Evolutionary conservation across 2,329 filamentous ascomycete genomes (phyloP), one percentile per base, ranked within the genome.

Genomic region (Cordyceps fumosorosea): DNA sequence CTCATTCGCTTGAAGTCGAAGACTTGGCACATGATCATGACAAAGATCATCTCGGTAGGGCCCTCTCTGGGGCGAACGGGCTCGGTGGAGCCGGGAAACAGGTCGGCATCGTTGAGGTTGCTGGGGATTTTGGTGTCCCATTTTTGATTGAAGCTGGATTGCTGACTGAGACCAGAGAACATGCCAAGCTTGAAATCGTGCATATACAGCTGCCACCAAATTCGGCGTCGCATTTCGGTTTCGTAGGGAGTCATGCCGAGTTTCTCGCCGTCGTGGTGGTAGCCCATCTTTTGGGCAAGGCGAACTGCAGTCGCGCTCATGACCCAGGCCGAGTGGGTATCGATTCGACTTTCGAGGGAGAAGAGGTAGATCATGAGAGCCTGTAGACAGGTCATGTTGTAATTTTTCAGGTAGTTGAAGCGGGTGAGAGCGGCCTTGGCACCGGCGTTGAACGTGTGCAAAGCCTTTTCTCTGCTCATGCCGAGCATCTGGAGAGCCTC

Each of bases 201-300:
- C 61, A 86, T 75, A 55, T 85, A 77, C 29, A 88, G 80, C 68
- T 84, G 81, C 85, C 84, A 87, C 86, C 86, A 89, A 22, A 89
- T 76, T 7, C 87, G 78, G 50, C 86, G 77, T n/a, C 86, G 80
- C 78, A 89, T 88, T 69, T 89, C 85, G 2, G 82, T 82, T 67
- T 89, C 85, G 66, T 88, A 87, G 0, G 85, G 83, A 0, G 81
- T 76, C 2, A 88, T 75, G 1, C 80, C 81, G 6, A 86, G 75
- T 20, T 74, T 71, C 63, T 81, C 80, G 42, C 84, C 85, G 63
- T 89, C 86, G 14, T 83, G 79, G 64, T 89, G 85, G 54, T 89
- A 77, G 0, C 87, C 87, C 79, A 89, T 86, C 68, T 86, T 86
- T 69, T 88, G 83, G 1, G 85, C 86, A 58, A 89, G 84, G 22